Percentiles rank a stretch among this genome's conserved stretches.
Conservation (phyloP, 768 basidiomycete species). For the Xanthoconium purpureum region DNA sequence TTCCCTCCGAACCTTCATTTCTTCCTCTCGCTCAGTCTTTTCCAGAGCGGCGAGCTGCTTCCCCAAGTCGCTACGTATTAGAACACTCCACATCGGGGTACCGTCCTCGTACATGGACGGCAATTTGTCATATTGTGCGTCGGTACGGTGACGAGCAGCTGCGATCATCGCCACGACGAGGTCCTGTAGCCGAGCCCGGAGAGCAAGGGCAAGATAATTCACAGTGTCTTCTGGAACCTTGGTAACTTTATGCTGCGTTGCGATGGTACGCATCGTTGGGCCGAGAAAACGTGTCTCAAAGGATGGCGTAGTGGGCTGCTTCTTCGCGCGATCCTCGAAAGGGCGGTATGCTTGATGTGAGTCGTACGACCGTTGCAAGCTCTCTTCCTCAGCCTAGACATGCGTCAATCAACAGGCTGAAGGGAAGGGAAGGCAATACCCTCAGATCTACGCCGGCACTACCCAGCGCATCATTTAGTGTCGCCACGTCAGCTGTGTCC, state of each 20-base stretch:
- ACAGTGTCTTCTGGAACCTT: constrained; percentile 68
- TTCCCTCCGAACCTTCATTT: constrained; percentile 68
- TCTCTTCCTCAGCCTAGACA: constrained; percentile 82
- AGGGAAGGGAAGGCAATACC: constrained; percentile 38
- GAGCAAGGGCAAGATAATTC: constrained; percentile 75
- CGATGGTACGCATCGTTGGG: constrained; percentile 65
- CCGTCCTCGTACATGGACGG: constrained; percentile 65
- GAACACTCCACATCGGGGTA: constrained; percentile 79
- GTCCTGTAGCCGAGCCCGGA: constrained; percentile 70
- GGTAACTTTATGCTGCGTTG: constrained; percentile 64
- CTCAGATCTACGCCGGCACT: constrained; percentile 86
- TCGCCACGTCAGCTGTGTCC: constrained; percentile 71
- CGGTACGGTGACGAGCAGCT: constrained; percentile 66
- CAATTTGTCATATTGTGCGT: constrained; percentile 65
- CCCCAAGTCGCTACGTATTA: constrained; percentile 73
- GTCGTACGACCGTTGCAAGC: constrained; percentile 63
- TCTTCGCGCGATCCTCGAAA: constrained; percentile 75
- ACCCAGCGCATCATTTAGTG: constrained; percentile 79
- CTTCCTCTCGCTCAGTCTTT: constrained; percentile 80
- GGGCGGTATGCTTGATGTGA: constrained; percentile 60
- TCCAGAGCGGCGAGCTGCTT: constrained; percentile 78
- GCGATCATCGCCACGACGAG: constrained; percentile 65
- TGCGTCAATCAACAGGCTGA: not conserved
- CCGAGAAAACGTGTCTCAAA: constrained; percentile 69
- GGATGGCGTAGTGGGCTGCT: constrained; percentile 65